These are phyloP conservation scores for Epichloe scottii DNA, from an alignment of 2,329 filamentous ascomycete genomes.

Conservation along the genomic window DNA sequence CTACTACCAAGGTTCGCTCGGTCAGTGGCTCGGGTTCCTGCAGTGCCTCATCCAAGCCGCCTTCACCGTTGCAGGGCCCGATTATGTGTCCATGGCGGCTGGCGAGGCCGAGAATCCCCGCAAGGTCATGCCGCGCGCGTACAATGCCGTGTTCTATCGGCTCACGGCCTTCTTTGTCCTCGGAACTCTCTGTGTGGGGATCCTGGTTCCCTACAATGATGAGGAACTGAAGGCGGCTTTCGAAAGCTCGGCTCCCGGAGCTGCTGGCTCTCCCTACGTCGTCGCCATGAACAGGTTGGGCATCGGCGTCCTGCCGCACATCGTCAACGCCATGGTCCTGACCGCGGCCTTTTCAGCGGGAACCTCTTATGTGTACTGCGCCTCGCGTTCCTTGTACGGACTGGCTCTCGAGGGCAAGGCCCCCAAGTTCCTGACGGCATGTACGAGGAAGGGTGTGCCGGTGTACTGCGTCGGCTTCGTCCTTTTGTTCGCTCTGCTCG, in stretches of 20 bases:
- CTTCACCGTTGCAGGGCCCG: constrained; percentile 55
- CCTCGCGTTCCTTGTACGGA: constrained; percentile 55
- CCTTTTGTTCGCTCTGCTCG: constrained; percentile 54
- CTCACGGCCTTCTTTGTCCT: constrained; percentile 65
- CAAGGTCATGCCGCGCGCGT: constrained; percentile 57
- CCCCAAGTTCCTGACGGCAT: constrained; percentile 44
- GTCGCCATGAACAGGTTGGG: constrained; percentile 55
- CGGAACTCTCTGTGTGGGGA: constrained; percentile 59
- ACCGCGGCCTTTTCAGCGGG: constrained; percentile 55
- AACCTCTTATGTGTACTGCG: constrained; percentile 53
- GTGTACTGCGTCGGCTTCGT: constrained; percentile 59
- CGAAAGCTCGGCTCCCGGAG: constrained; percentile 44
- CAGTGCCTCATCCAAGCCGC: constrained; percentile 61
- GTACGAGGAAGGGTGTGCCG: constrained; percentile 55
- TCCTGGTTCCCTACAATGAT: constrained; percentile 60
- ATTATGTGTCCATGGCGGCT: constrained; percentile 57
- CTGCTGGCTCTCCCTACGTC: constrained; percentile 56
- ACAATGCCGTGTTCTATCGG: constrained; percentile 69
- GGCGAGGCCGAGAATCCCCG: constrained; percentile 62
- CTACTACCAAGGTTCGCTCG: constrained; percentile 50
- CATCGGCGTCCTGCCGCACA: constrained; percentile 52
- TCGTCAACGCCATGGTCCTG: constrained; percentile 62
- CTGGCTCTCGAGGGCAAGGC: constrained; percentile 58
- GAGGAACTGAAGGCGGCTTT: constrained; percentile 48
- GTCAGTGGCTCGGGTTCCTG: constrained; percentile 64